Conservation (phyloP, 2,329 filamentous ascomycete genomes). For the Simplicillium sp. region DNA sequence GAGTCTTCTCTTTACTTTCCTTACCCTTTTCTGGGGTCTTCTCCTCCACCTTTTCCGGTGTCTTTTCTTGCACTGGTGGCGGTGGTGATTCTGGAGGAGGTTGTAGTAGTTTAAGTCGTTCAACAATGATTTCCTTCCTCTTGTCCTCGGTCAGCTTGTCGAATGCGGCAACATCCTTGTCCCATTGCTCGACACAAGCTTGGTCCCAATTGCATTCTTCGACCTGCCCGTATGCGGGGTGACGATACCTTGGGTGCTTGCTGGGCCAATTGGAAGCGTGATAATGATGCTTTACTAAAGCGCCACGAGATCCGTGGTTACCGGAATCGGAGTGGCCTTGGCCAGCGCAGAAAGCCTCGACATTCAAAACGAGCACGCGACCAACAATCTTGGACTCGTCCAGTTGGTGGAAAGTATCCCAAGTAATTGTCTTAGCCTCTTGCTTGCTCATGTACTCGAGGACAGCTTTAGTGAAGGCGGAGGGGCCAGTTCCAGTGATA, state of each 20-base stretch:
- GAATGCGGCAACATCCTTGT: slow-evolving; percentile 52
- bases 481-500: slow-evolving; percentile 63
- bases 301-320: slow-evolving; percentile 55
- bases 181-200: slow-evolving; percentile 57
- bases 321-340: slow-evolving; percentile 66
- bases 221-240: slow-evolving; percentile 61
- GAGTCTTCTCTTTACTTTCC: slow-evolving; percentile 6
- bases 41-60: no score
- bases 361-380: slow-evolving; percentile 56
- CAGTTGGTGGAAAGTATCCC: slow-evolving; percentile 57
- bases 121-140: slow-evolving; percentile 38
- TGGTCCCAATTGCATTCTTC: slow-evolving; percentile 62
- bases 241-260: slow-evolving; percentile 54
- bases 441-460: slow-evolving; percentile 50
- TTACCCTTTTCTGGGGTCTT: no score
- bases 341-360: slow-evolving; percentile 64
- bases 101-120: slow-evolving; percentile 11
- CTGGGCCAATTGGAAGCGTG: slow-evolving; percentile 66
- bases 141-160: slow-evolving; percentile 49
- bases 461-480: slow-evolving; percentile 58
- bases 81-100: no score
- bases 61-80: no score
- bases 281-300: slow-evolving; percentile 65
- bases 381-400: slow-evolving; percentile 56
- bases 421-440: slow-evolving; percentile 35